Evolutionary conservation across 2,329 filamentous ascomycete genomes (phyloP), one percentile per base, ranked within the genome.

Genomic region (Rhinocladiella mackenziei): DNA sequence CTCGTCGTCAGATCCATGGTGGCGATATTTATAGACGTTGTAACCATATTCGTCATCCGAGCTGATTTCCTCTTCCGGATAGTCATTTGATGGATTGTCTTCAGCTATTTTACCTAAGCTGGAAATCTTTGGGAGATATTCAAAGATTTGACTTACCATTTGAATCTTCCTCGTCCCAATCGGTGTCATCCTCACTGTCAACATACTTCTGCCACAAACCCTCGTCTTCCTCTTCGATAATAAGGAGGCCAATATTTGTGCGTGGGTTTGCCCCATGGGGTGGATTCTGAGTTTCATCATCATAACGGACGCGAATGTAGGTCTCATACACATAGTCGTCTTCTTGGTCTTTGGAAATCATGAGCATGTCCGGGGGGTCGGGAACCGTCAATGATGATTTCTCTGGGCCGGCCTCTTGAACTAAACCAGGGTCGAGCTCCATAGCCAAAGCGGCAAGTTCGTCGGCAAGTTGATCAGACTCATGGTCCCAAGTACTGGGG

Each of bases 261-360:
- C 42, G 30, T 5, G 40, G 17, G n/a, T 20, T 20, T 14, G 15
- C 25, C 10, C 23, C 19, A 14, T 17, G 19, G 1, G 7, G 15
- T 13, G 53, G 47, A n/a, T 62, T 59, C 2, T 50, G 22, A 10
- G 62, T 58, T 13, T 69, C 50, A 15, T 46, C 43, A 28, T 50
- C 44, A 10, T 48, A 39, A n/a, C 61, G 64, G 13, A 72, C 66
- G 2, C 77, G 74, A 30, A 80, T 65, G 58, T 81, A 81, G 7
- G 75, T 78, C 55, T 81, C 78, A 60, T 79, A 80, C 44, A 81
- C 75, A 58, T 77, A 81, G 32, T 77, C 75, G 15, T 59, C 64
- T n/a, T 72, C 71, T 14, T 67, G 66, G 14, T 70, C 67, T 7
- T 70, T 67, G 15, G 69, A 65, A 7, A 64, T 58, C 26, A 70